Conservation (phyloP, 176 grass and related monocot species). For the Aegilops longissima region DNA sequence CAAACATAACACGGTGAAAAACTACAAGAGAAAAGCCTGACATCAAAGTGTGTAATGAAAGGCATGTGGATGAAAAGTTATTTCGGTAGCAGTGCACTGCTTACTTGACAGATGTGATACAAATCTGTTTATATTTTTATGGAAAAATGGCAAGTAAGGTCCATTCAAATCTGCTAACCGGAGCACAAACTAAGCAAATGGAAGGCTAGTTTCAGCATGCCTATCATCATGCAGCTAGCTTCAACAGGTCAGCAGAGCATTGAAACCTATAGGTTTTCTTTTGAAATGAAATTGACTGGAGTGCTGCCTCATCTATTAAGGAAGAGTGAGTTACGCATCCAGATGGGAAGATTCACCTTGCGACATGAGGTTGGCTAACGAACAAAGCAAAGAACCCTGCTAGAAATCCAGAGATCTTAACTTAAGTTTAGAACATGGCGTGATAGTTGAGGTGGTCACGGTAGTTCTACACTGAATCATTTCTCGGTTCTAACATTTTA, state of each 20-base stretch:
- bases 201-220: conserved; percentile 8
- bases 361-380: background rate
- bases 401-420: background rate
- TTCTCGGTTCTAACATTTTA: background rate
- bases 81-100: background rate
- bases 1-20: background rate
- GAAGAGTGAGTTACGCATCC: background rate
- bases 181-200: background rate
- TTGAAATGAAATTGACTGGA: background rate
- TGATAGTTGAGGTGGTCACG: background rate
- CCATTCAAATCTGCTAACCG: background rate
- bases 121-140: background rate
- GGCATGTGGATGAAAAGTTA: background rate
- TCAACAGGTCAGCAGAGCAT: background rate
- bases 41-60: background rate
- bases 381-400: background rate
- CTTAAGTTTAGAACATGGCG: background rate
- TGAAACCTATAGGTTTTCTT: background rate
- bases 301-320: background rate
- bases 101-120: background rate
- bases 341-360: background rate
- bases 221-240: background rate
- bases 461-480: background rate
- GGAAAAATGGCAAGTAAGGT: background rate
- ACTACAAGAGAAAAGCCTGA: background rate